phyloP scores from a whole-genome alignment of 2,329 filamentous ascomycete genomes.

The Penicillium capsulatum region DNA sequence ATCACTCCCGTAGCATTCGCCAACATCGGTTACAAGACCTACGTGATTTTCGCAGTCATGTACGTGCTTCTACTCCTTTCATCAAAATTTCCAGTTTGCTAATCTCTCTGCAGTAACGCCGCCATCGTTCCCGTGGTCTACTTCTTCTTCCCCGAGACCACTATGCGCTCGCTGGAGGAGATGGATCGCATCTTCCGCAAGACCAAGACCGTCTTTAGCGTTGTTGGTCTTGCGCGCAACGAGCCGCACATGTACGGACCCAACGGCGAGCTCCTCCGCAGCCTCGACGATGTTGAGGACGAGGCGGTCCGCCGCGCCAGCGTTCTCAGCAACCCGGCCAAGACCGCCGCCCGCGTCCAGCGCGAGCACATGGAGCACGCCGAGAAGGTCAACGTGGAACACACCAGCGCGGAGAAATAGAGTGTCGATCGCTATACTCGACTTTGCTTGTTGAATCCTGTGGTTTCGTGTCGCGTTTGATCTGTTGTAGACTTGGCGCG shows the following conservation, averaged over 20 bases:
- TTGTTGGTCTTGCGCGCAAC: slow-evolving; percentile 49
- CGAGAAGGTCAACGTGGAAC: slow-evolving; percentile 17
- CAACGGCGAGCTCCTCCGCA: slow-evolving; percentile 54
- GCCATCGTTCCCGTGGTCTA: slow-evolving; percentile 55
- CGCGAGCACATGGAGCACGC: slow-evolving; percentile 11
- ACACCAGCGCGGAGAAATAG: slow-evolving; percentile 16
- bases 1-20: slow-evolving; percentile 59
- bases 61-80: slow-evolving; percentile 25
- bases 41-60: slow-evolving; percentile 55
- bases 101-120: slow-evolving; percentile 43
- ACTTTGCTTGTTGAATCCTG: too few relatives aligned
- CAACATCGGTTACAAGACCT: slow-evolving; percentile 54
- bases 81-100: slow-evolving; percentile 4
- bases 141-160: slow-evolving; percentile 61
- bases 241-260: slow-evolving; percentile 56
- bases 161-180: slow-evolving; percentile 60
- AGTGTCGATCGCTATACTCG: not conserved
- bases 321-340: slow-evolving; percentile 19
- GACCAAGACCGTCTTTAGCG: slow-evolving; percentile 46
- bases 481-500: too few relatives aligned
- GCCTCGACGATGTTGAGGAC: slow-evolving; percentile 47
- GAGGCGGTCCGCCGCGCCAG: slow-evolving; percentile 36
- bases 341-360: slow-evolving; percentile 6
- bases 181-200: slow-evolving; percentile 65
- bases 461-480: too few relatives aligned